phyloP scores from a whole-genome alignment of 345 rosid species.

The Laguncularia racemosa region DNA sequence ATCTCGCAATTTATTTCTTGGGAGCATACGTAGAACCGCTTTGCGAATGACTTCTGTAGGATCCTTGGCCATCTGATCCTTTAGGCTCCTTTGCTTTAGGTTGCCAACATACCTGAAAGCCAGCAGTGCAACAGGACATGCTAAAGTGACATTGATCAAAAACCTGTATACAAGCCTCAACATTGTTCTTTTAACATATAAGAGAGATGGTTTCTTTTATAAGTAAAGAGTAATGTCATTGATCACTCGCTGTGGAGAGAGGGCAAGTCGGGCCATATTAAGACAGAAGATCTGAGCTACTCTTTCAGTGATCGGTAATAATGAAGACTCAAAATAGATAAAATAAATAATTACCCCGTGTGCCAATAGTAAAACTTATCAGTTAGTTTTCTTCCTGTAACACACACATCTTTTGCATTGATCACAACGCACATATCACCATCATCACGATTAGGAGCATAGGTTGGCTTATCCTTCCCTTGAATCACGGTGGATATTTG shows the following conservation, averaged over 20 bases:
- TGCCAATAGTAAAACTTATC: constrained; percentile 91
- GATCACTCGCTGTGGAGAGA: no score
- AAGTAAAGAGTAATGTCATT: no score
- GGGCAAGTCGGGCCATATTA: no score
- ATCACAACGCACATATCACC: constrained; percentile 96
- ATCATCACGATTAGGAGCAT: constrained; percentile 81
- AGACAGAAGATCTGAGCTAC: no score
- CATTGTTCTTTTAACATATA: no score
- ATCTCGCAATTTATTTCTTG: constrained; percentile 89
- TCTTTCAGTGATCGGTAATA: no score
- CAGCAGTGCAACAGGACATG: background rate
- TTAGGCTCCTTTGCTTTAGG: constrained; percentile 89
- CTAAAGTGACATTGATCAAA: no score
- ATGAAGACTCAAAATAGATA: background rate
- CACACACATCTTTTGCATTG: constrained; percentile 82
- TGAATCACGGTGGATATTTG: constrained; percentile 86
- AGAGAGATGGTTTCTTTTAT: no score
- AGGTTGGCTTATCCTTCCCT: constrained; percentile 96
- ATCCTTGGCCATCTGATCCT: constrained; percentile 91
- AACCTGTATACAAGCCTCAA: no score
- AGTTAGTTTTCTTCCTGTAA: constrained; percentile 89
- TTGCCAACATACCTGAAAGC: constrained; percentile 67
- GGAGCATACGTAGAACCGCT: constrained; percentile 97
- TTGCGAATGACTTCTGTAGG: constrained; percentile 97
- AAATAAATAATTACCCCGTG: constrained; percentile 52